phyloP scores from a whole-genome alignment of 169 alveolate species.

The Plasmodium reichenowi region DNA sequence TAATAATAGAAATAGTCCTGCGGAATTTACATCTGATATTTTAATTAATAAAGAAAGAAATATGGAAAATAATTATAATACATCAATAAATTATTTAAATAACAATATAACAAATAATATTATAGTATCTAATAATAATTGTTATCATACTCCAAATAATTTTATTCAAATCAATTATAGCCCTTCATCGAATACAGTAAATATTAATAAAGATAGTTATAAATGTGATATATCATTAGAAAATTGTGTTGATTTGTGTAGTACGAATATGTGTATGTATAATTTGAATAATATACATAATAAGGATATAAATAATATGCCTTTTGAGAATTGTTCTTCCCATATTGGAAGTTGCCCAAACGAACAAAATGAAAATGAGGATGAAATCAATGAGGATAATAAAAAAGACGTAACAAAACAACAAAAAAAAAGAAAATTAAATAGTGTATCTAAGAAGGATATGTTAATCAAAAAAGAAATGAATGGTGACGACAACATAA shows the following conservation, averaged over 20 bases:
- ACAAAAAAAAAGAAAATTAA: not conserved
- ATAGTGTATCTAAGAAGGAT: not conserved
- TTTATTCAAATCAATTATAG: not conserved
- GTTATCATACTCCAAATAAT: not conserved
- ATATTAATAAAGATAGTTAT: not conserved
- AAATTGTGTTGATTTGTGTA: not conserved
- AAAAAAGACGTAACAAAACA: constrained; percentile 6
- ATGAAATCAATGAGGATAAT: not conserved
- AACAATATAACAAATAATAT: not conserved
- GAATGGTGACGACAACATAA: not conserved
- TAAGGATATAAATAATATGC: constrained; percentile 8
- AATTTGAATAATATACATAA: not conserved
- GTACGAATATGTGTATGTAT: not conserved
- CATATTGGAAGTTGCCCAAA: not conserved
- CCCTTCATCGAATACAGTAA: not conserved
- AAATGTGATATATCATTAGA: not conserved
- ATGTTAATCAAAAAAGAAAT: constrained; percentile 2
- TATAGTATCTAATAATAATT: not conserved
- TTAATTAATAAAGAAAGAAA: too few relatives aligned
- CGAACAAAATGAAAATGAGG: not conserved
- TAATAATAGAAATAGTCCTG: not conserved
- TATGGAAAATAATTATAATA: too few relatives aligned
- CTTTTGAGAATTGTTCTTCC: not conserved
- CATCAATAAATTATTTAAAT: not conserved
- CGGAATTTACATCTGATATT: too few relatives aligned